A percentile compares a stretch with the other conserved stretches of the same genome.
phyloP scores from a whole-genome alignment of 768 basidiomycete genomes.

The Chlorophyllum brunneum region DNA sequence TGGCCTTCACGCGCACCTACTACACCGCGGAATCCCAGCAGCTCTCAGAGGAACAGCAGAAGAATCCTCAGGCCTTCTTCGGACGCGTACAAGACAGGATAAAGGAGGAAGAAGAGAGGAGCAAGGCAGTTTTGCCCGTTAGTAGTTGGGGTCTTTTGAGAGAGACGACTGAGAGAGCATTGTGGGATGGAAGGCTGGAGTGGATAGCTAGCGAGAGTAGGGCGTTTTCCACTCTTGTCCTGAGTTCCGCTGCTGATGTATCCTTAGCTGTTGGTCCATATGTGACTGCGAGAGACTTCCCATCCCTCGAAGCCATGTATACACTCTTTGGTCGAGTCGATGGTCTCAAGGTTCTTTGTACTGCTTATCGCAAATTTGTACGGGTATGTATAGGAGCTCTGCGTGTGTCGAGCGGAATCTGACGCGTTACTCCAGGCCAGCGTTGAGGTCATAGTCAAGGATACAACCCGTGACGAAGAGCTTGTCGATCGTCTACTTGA shows the following conservation, averaged over 20 bases:
- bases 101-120: conserved; percentile 55
- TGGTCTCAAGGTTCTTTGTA: conserved; percentile 48
- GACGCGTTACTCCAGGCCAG: conserved; percentile 33
- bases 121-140: conserved; percentile 44
- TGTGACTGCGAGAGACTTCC: conserved; percentile 42
- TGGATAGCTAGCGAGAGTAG: conserved; percentile 33
- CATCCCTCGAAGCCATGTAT: conserved; percentile 52
- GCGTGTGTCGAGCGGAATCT: too few species aligned
- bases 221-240: conserved; percentile 13
- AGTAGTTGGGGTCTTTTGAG: conserved; percentile 47
- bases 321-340: conserved; percentile 55
- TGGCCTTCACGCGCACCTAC: conserved; percentile 46
- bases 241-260: background rate
- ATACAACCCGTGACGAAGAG: conserved; percentile 57
- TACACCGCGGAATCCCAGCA: conserved; percentile 49
- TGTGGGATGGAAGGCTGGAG: conserved; percentile 40
- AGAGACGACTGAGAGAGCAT: conserved; percentile 48
- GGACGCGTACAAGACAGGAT: conserved; percentile 40
- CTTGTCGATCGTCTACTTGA: conserved; percentile 75
- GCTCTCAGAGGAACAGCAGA: conserved; percentile 31
- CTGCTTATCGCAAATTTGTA: conserved; percentile 59
- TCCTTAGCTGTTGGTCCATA: conserved; percentile 48
- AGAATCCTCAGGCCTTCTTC: conserved; percentile 52
- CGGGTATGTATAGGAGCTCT: conserved; percentile 36
- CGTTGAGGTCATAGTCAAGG: conserved; percentile 65